A percentile compares a stretch with the other conserved stretches of the same genome.
Conservation (phyloP, 495 filamentous ascomycete genomes). For the Aspergillus indologenus region DNA sequence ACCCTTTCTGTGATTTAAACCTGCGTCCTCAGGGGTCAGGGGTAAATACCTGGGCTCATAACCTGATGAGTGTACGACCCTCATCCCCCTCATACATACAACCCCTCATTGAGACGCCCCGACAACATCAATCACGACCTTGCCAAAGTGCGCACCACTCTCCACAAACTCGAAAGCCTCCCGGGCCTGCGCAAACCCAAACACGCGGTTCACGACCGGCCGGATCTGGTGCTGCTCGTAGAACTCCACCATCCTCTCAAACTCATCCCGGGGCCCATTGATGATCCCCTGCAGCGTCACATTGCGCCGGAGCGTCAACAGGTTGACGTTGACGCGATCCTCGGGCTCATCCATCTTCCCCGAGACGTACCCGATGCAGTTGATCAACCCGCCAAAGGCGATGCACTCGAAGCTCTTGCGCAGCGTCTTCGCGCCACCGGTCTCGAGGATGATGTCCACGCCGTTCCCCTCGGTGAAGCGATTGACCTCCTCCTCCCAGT, state of each 20-base stretch:
- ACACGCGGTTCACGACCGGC: conserved; percentile 61
- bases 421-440: conserved; percentile 60
- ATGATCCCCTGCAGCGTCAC: conserved; percentile 59
- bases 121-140: conserved; percentile 42
- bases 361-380: conserved; percentile 64
- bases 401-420: conserved; percentile 61
- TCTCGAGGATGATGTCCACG: conserved; percentile 68
- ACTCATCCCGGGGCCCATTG: conserved; percentile 56
- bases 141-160: conserved; percentile 72
- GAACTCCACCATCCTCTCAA: conserved; percentile 60
- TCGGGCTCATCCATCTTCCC: conserved; percentile 50
- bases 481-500: conserved; percentile 70
- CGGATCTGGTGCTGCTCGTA: conserved; percentile 60
- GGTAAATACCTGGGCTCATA: too few relatives aligned
- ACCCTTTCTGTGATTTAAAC: too few relatives aligned
- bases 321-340: conserved; percentile 44
- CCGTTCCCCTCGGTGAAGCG: conserved; percentile 56
- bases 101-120: background rate
- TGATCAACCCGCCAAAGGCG: conserved; percentile 64
- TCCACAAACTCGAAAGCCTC: conserved; percentile 55
- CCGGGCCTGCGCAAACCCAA: conserved; percentile 51
- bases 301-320: conserved; percentile 48
- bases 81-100: too few relatives aligned
- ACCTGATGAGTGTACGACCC: too few relatives aligned
- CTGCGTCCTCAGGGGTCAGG: too few relatives aligned